Base-by-base conservation (phyloP, 768 basidiomycete species). In the Hebeloma cylindrosporum region DNA sequence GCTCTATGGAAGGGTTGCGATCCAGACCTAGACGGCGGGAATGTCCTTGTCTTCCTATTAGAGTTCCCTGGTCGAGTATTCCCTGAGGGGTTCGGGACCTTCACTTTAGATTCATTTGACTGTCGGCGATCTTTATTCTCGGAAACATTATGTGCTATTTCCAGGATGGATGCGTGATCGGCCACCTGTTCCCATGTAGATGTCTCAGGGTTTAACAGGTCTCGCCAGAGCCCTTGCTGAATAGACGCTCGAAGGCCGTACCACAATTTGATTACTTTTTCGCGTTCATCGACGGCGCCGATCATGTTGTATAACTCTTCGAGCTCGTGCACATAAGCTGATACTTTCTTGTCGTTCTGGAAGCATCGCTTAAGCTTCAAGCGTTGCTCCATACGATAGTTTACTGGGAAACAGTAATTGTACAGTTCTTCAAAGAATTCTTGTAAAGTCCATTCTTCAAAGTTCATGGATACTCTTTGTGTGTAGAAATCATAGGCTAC, bases 251-350 rank as follows among this genome's bases (percentile, higher is more conserved):
- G 35, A 7, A 72, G 47, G 0, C 68, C 64, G 13, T 58, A 52
- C 62, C 68, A 75, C 0, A 72, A 52, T 26, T 63, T 61, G 8
- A 64, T 51, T 0, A 71, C 61, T 9, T 59, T 49, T 9, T 67
- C 62, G 0, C 41, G 47, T 4, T 59, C 35, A 3, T 57, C 56
- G 0, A 57, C 45, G 2, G 59, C 38, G 0, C 68, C 66, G 5
- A 70, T 61, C 2, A 59, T 58, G 1, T 53, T 52, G 35, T 58
- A 64, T 2, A 70, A 25, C 8, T 58, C 58, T 4, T 59, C 52
- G 0, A 72, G 47, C 28, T 68, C 61, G 10, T 63, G 57, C 0
- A 64, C 53, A 44, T 60, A 71, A 1, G 60, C 62, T 0, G 45
- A 33, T 0, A 71, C 65, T 0, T 55, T 47, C 3, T 52, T 47